Evolutionary conservation across 371 early-diverging fungal species (phyloP).

Genomic region (Mortierella polycephala): DNA sequence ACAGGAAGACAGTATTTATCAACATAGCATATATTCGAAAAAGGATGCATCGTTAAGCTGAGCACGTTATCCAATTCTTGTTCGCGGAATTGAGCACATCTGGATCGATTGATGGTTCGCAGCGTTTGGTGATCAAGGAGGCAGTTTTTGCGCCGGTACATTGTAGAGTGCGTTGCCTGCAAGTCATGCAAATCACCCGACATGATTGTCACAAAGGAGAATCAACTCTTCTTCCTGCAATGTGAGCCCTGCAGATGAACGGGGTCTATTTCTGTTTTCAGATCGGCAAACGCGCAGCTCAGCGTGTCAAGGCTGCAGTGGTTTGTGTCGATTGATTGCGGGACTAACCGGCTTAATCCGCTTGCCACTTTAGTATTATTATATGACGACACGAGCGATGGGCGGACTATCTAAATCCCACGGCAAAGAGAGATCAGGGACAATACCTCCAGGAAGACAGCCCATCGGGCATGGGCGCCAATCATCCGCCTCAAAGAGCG

Average conservation of each 20-base stretch:
- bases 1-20: conserved; percentile 95
- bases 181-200: conserved; percentile 99
- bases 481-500: conserved; percentile 21
- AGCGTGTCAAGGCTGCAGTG: conserved; percentile 52
- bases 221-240: conserved; percentile 97
- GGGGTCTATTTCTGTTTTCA: conserved; percentile 97
- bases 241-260: conserved; percentile 98
- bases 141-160: conserved; percentile 97
- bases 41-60: conserved; percentile 95
- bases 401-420: conserved; percentile 43
- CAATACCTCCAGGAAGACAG: conserved; percentile 45
- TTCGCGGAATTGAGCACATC: conserved; percentile 99
- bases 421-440: conserved; percentile 40
- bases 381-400: conserved; percentile 26
- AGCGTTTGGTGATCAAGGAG: conserved; percentile 98
- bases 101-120: conserved; percentile 96
- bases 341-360: neutral
- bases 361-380: conserved; percentile 5
- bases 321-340: conserved; percentile 26
- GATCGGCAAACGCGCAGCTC: conserved; percentile 79
- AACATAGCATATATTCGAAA: conserved; percentile 96
- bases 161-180: conserved; percentile 99
- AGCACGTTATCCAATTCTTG: conserved; percentile 98
- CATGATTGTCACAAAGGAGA: conserved; percentile 96
- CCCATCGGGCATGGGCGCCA: conserved; percentile 53